Conservation (phyloP, 2,329 filamentous ascomycete species). For the Stemphylium vesicarium region DNA sequence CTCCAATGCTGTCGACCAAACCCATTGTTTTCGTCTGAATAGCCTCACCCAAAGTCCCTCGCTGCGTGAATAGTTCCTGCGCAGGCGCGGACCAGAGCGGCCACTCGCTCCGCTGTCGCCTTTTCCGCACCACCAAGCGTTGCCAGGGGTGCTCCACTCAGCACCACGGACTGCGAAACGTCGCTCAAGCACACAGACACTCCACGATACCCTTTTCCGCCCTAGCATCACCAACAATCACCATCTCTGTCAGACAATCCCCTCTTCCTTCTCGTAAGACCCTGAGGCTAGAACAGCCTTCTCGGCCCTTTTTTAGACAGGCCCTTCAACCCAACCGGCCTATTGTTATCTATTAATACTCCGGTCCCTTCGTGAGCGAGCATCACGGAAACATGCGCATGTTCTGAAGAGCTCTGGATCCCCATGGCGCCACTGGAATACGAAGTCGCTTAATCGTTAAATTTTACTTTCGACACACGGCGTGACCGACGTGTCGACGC, state of each 20-base stretch:
- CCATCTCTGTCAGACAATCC: background rate
- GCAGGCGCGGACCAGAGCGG: background rate
- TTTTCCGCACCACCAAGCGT: background rate
- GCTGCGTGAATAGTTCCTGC: background rate
- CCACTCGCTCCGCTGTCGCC: background rate
- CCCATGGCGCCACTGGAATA: background rate
- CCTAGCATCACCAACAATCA: conserved; percentile 1
- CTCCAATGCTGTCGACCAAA: background rate
- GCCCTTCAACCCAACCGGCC: background rate
- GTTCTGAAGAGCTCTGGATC: background rate
- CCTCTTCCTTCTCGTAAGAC: background rate
- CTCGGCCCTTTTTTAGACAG: background rate
- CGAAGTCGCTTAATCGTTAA: background rate
- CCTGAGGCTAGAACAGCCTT: conserved; percentile 3
- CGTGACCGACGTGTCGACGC: background rate
- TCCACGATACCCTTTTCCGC: conserved; percentile 5
- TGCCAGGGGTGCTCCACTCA: conserved; percentile 7
- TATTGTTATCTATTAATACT: background rate
- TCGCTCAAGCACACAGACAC: conserved; percentile 11
- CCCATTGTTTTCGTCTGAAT: too few relatives aligned
- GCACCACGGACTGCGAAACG: conserved; percentile 15
- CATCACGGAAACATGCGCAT: background rate
- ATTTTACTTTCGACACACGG: too few relatives aligned
- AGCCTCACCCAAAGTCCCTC: too few relatives aligned
- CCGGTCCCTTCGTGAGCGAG: background rate